phyloP scores from a whole-genome alignment of 2,329 filamentous ascomycete genomes.

The Aureobasidium sp. region DNA sequence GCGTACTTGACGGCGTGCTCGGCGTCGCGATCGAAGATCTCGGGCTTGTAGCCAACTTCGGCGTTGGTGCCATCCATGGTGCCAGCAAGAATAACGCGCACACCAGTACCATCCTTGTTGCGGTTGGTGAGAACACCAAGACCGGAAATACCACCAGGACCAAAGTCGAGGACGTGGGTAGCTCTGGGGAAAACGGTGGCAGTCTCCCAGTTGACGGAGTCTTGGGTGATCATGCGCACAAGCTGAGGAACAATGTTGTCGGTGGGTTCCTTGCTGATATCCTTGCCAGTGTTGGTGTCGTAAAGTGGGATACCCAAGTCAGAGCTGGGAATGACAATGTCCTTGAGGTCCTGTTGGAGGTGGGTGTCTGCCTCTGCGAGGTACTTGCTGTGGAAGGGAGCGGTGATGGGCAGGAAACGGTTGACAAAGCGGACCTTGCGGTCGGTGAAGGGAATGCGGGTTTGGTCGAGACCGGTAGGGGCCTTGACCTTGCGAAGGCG shows the following conservation, averaged over 20 bases:
- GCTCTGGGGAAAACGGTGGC: constrained; percentile 85
- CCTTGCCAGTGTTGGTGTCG: constrained; percentile 81
- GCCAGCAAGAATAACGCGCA: constrained; percentile 90
- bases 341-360: constrained; percentile 80
- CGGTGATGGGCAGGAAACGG: constrained; percentile 93
- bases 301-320: constrained; percentile 78
- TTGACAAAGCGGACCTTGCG: constrained; percentile 95
- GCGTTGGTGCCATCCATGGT: constrained; percentile 83
- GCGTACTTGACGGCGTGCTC: constrained; percentile 93
- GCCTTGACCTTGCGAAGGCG: constrained; percentile 96
- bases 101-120: constrained; percentile 97
- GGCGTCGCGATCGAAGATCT: constrained; percentile 93
- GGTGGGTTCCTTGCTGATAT: constrained; percentile 61
- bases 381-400: constrained; percentile 97
- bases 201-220: constrained; percentile 92
- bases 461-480: constrained; percentile 94
- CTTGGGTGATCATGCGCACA: constrained; percentile 87
- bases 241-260: constrained; percentile 80
- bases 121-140: constrained; percentile 93
- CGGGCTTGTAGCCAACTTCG: constrained; percentile 95
- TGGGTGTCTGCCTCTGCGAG: constrained; percentile 72
- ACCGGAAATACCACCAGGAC: constrained; percentile 92
- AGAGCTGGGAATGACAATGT: constrained; percentile 66
- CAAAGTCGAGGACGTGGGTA: constrained; percentile 93
- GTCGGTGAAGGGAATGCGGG: constrained; percentile 86